These are phyloP conservation scores for Verticillium isaacii DNA, from an alignment of 2,329 filamentous ascomycete species.

Conservation along the genomic window DNA sequence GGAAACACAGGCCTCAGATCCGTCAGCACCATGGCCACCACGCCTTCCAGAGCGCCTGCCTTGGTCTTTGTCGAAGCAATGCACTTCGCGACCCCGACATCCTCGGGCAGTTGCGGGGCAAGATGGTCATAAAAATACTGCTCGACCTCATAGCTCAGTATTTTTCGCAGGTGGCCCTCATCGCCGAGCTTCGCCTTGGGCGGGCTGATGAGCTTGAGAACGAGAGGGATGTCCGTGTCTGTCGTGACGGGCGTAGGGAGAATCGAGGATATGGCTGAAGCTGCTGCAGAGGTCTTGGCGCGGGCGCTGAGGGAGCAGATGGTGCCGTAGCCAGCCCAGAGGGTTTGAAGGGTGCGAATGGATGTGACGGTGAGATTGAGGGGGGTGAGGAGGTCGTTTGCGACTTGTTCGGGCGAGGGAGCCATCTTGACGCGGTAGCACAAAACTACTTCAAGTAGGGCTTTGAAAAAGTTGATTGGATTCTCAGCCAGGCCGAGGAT, in stretches of 20 bases:
- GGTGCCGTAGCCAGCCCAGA: constrained; percentile 50
- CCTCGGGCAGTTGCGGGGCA: constrained; percentile 38
- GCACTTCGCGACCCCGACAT: constrained; percentile 44
- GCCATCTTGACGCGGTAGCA: neutral
- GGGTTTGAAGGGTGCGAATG: constrained; percentile 30
- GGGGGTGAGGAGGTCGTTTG: neutral
- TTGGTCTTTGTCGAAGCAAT: constrained; percentile 36
- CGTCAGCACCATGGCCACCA: constrained; percentile 52
- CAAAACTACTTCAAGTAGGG: neutral
- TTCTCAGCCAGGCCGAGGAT: neutral
- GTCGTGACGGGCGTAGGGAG: constrained; percentile 35
- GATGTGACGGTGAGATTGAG: neutral
- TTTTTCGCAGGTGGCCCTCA: constrained; percentile 61
- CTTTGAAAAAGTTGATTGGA: neutral
- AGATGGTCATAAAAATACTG: constrained; percentile 59
- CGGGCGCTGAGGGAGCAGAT: constrained; percentile 50
- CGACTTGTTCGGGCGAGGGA: neutral
- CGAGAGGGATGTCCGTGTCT: constrained; percentile 30
- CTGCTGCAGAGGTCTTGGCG: constrained; percentile 27
- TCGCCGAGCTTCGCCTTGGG: constrained; percentile 34
- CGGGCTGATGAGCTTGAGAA: constrained; percentile 58
- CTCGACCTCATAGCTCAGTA: constrained; percentile 63
- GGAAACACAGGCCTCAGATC: constrained; percentile 52
- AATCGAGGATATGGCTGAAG: constrained; percentile 51
- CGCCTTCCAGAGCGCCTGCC: constrained; percentile 21